Conservation (phyloP, 306 rosid species). For the Erythrophleum fordii region DNA sequence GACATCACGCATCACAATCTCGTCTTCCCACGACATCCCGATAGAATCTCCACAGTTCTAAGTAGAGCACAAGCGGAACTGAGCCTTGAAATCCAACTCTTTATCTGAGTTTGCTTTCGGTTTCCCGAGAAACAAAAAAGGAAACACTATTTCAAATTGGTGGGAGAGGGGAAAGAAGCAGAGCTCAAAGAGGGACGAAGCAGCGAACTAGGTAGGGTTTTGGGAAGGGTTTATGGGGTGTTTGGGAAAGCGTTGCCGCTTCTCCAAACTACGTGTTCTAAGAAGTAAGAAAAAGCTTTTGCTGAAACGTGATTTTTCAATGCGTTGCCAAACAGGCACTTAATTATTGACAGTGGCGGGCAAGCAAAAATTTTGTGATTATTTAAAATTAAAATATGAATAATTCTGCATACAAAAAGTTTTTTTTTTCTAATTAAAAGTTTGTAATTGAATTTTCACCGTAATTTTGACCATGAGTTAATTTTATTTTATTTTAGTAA, state of each 20-base stretch:
- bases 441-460: too few species aligned
- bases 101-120: neutral
- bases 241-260: too few species aligned
- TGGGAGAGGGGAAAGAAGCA: neutral
- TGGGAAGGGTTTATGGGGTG: constrained; percentile 67
- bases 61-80: neutral
- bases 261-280: too few species aligned
- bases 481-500: too few species aligned
- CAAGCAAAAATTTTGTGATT: constrained; percentile 27
- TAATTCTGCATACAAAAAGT: too few species aligned
- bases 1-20: constrained; percentile 80
- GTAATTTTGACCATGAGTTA: too few species aligned
- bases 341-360: constrained; percentile 60
- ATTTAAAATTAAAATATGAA: neutral
- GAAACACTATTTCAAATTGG: constrained; percentile 22
- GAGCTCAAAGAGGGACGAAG: neutral
- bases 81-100: constrained; percentile 11
- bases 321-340: too few species aligned
- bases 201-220: constrained; percentile 53
- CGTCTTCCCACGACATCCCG: constrained; percentile 83
- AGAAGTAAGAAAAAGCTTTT: too few species aligned
- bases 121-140: constrained; percentile 38
- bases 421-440: too few species aligned
- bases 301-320: too few species aligned
- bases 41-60: constrained; percentile 39